phyloP scores from a whole-genome alignment of 2,329 filamentous ascomycete species.

The Monascus ruber region DNA sequence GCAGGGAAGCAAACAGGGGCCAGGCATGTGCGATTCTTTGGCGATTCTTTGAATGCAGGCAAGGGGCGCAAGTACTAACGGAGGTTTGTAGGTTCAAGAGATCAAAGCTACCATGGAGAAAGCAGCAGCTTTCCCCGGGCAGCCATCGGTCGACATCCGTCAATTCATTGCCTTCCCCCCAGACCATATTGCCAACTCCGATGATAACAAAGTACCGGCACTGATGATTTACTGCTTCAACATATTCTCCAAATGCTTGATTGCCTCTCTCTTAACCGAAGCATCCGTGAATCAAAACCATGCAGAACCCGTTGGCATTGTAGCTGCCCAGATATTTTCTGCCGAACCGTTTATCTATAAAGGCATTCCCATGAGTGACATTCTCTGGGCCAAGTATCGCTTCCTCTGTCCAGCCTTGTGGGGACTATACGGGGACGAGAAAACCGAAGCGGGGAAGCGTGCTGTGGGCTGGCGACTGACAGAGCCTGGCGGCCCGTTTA shows the following conservation, averaged over 20 bases:
- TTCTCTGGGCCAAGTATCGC: slow-evolving; percentile 78
- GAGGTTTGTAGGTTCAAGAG: slow-evolving; percentile 19
- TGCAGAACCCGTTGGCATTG: slow-evolving; percentile 69
- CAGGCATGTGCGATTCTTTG: slow-evolving; percentile 36
- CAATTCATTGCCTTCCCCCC: slow-evolving; percentile 41
- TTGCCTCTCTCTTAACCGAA: slow-evolving; percentile 59
- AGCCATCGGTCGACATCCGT: slow-evolving; percentile 45
- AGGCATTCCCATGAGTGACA: slow-evolving; percentile 60
- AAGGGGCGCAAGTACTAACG: slow-evolving; percentile 4
- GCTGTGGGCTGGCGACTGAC: slow-evolving; percentile 65
- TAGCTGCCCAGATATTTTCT: slow-evolving; percentile 64
- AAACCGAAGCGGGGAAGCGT: slow-evolving; percentile 53
- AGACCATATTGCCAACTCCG: slow-evolving; percentile 21
- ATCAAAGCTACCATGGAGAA: slow-evolving; percentile 45
- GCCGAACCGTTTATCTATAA: slow-evolving; percentile 55
- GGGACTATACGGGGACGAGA: slow-evolving; percentile 66
- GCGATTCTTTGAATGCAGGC: neutral
- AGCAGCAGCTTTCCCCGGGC: slow-evolving; percentile 40
- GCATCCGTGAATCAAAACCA: slow-evolving; percentile 51
- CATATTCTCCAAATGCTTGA: slow-evolving; percentile 60
- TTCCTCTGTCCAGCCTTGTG: slow-evolving; percentile 74
- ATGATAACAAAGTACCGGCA: slow-evolving; percentile 46
- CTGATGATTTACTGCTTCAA: slow-evolving; percentile 66
- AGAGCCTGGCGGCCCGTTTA: slow-evolving; percentile 42
- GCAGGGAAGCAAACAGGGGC: slow-evolving; percentile 49